Conservation (phyloP, 2,329 filamentous ascomycete species). For the Trichoderma guizhouense region DNA sequence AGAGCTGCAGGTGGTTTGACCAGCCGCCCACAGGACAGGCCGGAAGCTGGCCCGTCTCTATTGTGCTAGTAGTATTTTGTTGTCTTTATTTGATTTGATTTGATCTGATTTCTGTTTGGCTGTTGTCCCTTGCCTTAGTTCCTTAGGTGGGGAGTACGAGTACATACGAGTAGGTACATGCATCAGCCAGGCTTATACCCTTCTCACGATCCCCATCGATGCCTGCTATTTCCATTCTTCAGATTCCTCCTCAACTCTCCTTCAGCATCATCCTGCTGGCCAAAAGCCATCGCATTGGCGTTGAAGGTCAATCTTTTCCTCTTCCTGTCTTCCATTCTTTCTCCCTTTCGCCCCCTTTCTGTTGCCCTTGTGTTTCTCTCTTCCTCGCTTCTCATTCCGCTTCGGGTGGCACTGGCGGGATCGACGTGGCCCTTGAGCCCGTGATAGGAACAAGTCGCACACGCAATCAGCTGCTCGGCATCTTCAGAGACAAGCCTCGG, state of each 20-base stretch:
- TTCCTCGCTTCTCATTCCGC: conserved; percentile 11
- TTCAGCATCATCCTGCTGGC: background rate
- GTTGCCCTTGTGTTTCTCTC: conserved; percentile 9
- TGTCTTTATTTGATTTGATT: background rate
- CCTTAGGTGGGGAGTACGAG: background rate
- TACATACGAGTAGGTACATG: background rate
- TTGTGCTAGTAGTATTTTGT: background rate
- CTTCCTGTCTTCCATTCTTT: background rate
- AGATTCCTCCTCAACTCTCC: background rate
- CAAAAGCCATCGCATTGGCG: background rate
- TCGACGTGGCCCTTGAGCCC: conserved; percentile 1
- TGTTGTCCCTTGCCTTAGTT: background rate
- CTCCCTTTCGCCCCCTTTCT: background rate
- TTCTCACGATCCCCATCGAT: background rate
- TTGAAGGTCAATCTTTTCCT: background rate
- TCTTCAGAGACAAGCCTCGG: background rate
- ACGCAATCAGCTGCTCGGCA: background rate
- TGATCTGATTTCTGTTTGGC: background rate
- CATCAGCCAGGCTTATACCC: background rate
- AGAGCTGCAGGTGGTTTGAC: conserved; percentile 2
- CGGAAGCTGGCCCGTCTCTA: background rate
- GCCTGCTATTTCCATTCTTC: background rate
- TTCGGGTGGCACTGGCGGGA: conserved; percentile 12
- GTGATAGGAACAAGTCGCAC: conserved; percentile 8
- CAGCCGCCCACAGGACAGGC: background rate